These are phyloP conservation scores for Tuber aestivum DNA, from an alignment of 495 filamentous ascomycete genomes.

Conservation along the genomic window DNA sequence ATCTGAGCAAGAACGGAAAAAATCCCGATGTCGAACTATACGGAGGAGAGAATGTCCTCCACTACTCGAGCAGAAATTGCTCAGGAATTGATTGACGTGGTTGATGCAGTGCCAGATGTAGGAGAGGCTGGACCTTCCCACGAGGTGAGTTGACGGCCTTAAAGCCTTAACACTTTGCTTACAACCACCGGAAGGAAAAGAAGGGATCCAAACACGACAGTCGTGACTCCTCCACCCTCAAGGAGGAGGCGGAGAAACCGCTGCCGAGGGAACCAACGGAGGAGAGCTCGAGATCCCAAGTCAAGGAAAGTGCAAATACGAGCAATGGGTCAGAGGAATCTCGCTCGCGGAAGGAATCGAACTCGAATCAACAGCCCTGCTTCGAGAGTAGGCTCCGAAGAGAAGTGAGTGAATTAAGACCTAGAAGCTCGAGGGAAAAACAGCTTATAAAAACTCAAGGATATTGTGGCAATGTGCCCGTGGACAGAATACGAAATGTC, in stretches of 20 bases:
- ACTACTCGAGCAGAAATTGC: neutral
- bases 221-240: neutral
- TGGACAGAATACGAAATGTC: slow-evolving; percentile 1
- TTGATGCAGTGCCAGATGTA: neutral
- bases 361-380: neutral
- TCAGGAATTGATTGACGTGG: neutral
- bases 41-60: slow-evolving; percentile 4
- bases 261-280: neutral
- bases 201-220: neutral
- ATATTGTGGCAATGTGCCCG: neutral
- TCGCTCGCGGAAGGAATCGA: neutral
- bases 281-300: neutral
- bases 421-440: neutral
- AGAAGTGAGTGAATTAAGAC: neutral
- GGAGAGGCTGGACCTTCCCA: slow-evolving; percentile 1
- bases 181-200: neutral
- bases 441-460: neutral
- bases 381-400: neutral
- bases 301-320: slow-evolving; percentile 3
- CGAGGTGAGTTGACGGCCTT: slow-evolving; percentile 5
- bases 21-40: neutral
- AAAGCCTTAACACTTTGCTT: slow-evolving; percentile 1
- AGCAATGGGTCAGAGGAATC: neutral
- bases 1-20: neutral
- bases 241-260: neutral